These are phyloP conservation scores for Sicyos baderoa DNA, from an alignment of 306 rosid species.

Conservation along the genomic window DNA sequence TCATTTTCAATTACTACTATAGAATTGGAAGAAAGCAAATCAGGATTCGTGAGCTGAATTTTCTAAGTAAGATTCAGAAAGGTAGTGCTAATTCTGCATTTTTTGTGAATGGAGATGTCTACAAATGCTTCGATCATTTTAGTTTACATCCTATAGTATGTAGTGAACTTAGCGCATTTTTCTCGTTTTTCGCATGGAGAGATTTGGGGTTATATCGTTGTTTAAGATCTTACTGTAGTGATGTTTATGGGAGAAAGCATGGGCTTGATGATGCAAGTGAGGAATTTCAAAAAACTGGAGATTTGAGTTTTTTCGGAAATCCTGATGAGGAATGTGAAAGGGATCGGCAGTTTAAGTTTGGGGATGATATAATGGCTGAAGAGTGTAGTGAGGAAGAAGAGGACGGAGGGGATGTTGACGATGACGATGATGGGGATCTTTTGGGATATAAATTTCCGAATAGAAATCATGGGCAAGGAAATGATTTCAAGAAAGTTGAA, in stretches of 20 bases:
- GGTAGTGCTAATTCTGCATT: background rate
- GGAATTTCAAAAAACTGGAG: conserved; percentile 29
- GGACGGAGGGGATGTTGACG: conserved; percentile 24
- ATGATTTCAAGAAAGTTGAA: conserved; percentile 37
- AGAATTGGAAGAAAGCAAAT: conserved; percentile 15
- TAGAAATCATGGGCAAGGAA: conserved; percentile 20
- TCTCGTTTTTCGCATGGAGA: conserved; percentile 31
- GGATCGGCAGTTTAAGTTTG: conserved; percentile 17
- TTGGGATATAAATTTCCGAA: conserved; percentile 28
- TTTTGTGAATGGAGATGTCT: conserved; percentile 5
- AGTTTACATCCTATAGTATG: conserved; percentile 18
- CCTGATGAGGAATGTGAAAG: conserved; percentile 14
- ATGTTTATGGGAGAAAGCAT: conserved; percentile 19
- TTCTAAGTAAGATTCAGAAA: background rate
- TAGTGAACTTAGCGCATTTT: conserved; percentile 19
- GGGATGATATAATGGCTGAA: conserved; percentile 20
- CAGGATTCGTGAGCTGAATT: background rate
- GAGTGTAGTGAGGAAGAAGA: conserved; percentile 27
- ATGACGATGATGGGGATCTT: conserved; percentile 29
- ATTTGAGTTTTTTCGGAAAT: conserved; percentile 25
- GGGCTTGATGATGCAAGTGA: conserved; percentile 17
- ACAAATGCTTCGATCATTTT: conserved; percentile 21
- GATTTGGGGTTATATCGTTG: conserved; percentile 18
- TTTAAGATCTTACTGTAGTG: conserved; percentile 24
- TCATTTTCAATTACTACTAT: background rate